phyloP scores from a whole-genome alignment of 208 protist genomes.

The Zelonia costaricensis region DNA sequence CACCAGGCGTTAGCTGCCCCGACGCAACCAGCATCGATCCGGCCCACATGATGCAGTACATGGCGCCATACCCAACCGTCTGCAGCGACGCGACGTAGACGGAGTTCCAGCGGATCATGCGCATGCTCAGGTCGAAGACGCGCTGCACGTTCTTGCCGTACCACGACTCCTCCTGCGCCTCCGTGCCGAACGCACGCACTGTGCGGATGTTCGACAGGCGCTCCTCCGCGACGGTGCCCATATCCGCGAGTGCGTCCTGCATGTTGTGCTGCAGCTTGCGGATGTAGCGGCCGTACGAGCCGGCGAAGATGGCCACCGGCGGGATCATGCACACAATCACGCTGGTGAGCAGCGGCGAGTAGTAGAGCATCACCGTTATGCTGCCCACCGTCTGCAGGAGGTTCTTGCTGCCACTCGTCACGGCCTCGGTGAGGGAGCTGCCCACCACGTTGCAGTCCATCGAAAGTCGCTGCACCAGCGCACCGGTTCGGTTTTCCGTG shows the following conservation, averaged over 20 bases:
- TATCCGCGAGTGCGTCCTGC: conserved; percentile 82
- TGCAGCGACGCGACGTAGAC: conserved; percentile 81
- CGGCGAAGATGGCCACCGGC: conserved; percentile 83
- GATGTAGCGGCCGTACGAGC: conserved; percentile 81
- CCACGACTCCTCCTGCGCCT: conserved; percentile 71
- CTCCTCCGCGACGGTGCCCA: conserved; percentile 83
- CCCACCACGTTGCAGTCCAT: conserved; percentile 91
- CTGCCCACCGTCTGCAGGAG: conserved; percentile 76
- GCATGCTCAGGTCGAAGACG: conserved; percentile 71
- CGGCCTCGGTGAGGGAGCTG: conserved; percentile 76
- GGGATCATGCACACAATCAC: conserved; percentile 84
- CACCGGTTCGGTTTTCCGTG: conserved; percentile 72
- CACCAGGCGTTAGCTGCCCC: conserved; percentile 68
- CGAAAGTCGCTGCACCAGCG: conserved; percentile 80
- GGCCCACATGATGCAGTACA: conserved; percentile 89
- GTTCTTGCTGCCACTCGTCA: conserved; percentile 86
- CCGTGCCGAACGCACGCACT: conserved; percentile 74
- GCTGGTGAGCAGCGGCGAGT: conserved; percentile 78
- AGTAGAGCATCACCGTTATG: conserved; percentile 88
- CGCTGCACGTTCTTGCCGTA: conserved; percentile 68
- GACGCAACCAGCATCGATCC: conserved; percentile 84
- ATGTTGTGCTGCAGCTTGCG: conserved; percentile 73
- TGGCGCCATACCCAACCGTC: conserved; percentile 76
- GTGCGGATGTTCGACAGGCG: conserved; percentile 79
- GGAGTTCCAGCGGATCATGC: conserved; percentile 76